A percentile compares a stretch with the other conserved stretches of the same genome.
These are phyloP conservation scores for Cylindrodendrum hubeiense DNA, from an alignment of 2,329 filamentous ascomycete species.

Conservation along the genomic window DNA sequence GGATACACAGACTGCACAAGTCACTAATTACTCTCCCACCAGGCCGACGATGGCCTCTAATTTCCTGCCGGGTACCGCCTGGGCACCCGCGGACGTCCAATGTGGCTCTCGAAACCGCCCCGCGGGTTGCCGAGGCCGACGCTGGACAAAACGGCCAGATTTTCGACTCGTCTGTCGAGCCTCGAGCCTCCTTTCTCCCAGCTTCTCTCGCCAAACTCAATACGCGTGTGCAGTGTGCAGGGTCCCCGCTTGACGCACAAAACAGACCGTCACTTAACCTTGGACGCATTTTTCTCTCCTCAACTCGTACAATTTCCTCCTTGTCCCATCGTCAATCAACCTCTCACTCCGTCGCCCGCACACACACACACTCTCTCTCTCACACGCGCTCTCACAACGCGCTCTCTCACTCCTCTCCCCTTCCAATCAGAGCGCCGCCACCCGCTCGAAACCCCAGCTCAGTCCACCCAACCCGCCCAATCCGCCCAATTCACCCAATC, in stretches of 20 bases:
- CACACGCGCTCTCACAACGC: too few relatives aligned
- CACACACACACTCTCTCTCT: background rate
- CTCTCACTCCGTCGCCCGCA: background rate
- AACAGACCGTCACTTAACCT: too few relatives aligned
- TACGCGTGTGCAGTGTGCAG: too few relatives aligned
- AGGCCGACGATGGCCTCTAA: background rate
- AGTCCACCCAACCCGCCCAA: conserved; percentile 17
- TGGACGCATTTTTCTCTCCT: too few relatives aligned
- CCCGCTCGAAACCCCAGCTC: conserved; percentile 6
- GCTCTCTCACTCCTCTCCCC: conserved; percentile 6
- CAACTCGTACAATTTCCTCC: too few relatives aligned
- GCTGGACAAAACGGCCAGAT: background rate
- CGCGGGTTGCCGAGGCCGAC: conserved; percentile 4
- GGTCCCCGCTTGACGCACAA: too few relatives aligned
- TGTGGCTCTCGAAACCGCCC: background rate
- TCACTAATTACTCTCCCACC: background rate
- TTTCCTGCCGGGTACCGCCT: background rate
- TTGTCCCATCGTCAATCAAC: conserved; percentile 5
- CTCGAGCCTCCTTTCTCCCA: background rate
- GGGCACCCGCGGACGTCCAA: too few relatives aligned
- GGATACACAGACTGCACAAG: too few relatives aligned
- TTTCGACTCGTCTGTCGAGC: too few relatives aligned
- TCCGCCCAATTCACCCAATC: conserved; percentile 14
- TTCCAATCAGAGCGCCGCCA: conserved; percentile 5
- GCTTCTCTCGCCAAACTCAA: background rate